phyloP scores from a whole-genome alignment of 352 stramenopile species.

The Pythium rhizo-oryzae region DNA sequence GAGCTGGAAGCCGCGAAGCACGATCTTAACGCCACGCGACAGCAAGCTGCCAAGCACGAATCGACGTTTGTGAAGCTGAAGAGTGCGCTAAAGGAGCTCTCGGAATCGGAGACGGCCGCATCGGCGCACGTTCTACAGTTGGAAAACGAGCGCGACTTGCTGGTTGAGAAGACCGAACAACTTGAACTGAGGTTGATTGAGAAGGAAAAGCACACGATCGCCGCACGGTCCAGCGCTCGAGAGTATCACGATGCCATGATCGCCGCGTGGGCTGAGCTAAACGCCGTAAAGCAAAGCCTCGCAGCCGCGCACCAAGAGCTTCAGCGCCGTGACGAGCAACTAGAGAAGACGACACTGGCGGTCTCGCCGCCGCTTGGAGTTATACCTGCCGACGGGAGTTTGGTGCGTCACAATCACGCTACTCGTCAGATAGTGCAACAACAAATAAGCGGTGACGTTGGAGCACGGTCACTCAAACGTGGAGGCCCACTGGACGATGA shows the following conservation, averaged over 20 bases:
- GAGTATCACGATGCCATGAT: not conserved
- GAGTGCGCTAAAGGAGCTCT: constrained; percentile 36
- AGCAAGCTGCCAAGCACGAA: not conserved
- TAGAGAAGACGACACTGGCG: too few relatives aligned
- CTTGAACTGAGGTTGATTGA: not conserved
- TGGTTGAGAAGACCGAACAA: not conserved
- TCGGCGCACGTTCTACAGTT: constrained; percentile 27
- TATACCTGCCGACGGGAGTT: too few relatives aligned
- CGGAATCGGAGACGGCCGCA: constrained; percentile 57
- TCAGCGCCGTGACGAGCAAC: too few relatives aligned
- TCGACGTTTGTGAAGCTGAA: constrained; percentile 14
- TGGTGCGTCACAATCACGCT: too few relatives aligned
- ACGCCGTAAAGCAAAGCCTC: not conserved
- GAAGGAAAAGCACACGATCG: not conserved
- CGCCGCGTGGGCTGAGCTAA: not conserved
- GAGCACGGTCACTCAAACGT: too few relatives aligned
- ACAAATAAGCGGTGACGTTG: too few relatives aligned
- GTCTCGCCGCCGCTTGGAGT: too few relatives aligned
- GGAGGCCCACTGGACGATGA: too few relatives aligned
- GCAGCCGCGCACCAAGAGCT: not conserved
- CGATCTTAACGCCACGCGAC: not conserved
- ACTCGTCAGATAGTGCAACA: too few relatives aligned
- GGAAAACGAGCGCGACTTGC: not conserved
- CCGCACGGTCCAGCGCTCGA: not conserved
- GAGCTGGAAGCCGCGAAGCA: not conserved